Evolutionary conservation across 192 early-diverging fungal species (phyloP).

Genomic region (Coemansia sp.): DNA sequence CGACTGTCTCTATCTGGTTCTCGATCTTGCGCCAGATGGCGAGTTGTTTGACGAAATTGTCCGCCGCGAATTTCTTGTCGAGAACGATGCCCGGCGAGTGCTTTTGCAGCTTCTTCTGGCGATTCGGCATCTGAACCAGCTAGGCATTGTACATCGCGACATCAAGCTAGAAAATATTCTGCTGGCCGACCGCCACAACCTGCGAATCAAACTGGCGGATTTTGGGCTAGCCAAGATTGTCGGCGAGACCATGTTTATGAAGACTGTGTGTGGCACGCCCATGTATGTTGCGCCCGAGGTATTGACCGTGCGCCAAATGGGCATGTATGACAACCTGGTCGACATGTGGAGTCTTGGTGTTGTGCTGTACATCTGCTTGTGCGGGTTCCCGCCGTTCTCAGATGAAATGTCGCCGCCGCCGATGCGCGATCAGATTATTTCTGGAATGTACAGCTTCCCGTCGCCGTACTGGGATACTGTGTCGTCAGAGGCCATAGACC

Average conservation of each 20-base stretch:
- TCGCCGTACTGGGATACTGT: constrained; percentile 75
- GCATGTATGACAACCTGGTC: constrained; percentile 67
- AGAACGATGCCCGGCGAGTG: constrained; percentile 72
- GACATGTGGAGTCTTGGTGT: constrained; percentile 96
- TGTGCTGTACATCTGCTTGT: constrained; percentile 89
- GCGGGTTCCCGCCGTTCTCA: constrained; percentile 83
- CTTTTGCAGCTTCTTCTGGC: constrained; percentile 76
- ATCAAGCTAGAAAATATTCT: constrained; percentile 82
- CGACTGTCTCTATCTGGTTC: constrained; percentile 48
- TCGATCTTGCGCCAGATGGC: constrained; percentile 70
- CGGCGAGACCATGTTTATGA: constrained; percentile 60
- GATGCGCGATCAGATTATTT: constrained; percentile 64
- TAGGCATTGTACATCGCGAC: constrained; percentile 71
- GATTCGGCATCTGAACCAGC: constrained; percentile 64
- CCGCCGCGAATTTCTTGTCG: constrained; percentile 65
- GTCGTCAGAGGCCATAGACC: constrained; percentile 57
- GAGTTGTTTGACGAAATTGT: constrained; percentile 93
- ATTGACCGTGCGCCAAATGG: constrained; percentile 66
- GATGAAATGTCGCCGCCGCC: constrained; percentile 56
- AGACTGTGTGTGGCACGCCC: constrained; percentile 90
- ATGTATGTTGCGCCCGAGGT: constrained; percentile 91
- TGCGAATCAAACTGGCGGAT: constrained; percentile 85
- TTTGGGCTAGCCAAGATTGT: constrained; percentile 92
- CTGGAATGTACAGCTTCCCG: constrained; percentile 70
- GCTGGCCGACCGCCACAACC: constrained; percentile 53